These are phyloP conservation scores for Trifolium fragiferum DNA, from an alignment of 306 rosid species.

Conservation along the genomic window DNA sequence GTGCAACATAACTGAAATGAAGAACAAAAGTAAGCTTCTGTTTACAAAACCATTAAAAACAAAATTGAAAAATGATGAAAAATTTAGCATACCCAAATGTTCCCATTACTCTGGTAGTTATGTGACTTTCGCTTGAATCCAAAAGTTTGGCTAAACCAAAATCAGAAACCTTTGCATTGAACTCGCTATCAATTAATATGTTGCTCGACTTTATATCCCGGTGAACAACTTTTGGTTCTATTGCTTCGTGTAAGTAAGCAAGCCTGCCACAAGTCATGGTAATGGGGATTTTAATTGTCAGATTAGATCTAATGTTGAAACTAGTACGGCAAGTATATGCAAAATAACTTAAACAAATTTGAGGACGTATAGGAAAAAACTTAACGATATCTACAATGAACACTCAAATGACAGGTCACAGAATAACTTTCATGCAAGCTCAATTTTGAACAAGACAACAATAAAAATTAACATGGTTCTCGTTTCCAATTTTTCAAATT, in stretches of 20 bases:
- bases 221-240: slow-evolving; percentile 96
- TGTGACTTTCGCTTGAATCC: slow-evolving; percentile 92
- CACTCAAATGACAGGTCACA: too few species aligned
- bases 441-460: slow-evolving; percentile 21
- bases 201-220: slow-evolving; percentile 95
- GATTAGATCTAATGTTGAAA: slow-evolving; percentile 19
- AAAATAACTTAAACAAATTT: slow-evolving; percentile 10
- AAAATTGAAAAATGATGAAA: not conserved
- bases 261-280: slow-evolving; percentile 63
- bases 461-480: not conserved
- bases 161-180: slow-evolving; percentile 94
- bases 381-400: too few species aligned
- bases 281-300: slow-evolving; percentile 1
- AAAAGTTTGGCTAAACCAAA: slow-evolving; percentile 96
- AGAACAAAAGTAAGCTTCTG: slow-evolving; percentile 41
- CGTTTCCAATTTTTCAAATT: slow-evolving; percentile 11
- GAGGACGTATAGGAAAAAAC: slow-evolving; percentile 11
- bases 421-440: too few species aligned
- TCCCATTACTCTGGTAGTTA: slow-evolving; percentile 98
- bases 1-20: slow-evolving; percentile 87
- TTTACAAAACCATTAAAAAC: not conserved
- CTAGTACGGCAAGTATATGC: not conserved
- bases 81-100: slow-evolving; percentile 77
- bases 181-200: slow-evolving; percentile 82
- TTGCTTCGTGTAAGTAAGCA: slow-evolving; percentile 94